These are phyloP conservation scores for Aspergillus asperescens DNA, from an alignment of 495 filamentous ascomycete species.

Conservation along the genomic window DNA sequence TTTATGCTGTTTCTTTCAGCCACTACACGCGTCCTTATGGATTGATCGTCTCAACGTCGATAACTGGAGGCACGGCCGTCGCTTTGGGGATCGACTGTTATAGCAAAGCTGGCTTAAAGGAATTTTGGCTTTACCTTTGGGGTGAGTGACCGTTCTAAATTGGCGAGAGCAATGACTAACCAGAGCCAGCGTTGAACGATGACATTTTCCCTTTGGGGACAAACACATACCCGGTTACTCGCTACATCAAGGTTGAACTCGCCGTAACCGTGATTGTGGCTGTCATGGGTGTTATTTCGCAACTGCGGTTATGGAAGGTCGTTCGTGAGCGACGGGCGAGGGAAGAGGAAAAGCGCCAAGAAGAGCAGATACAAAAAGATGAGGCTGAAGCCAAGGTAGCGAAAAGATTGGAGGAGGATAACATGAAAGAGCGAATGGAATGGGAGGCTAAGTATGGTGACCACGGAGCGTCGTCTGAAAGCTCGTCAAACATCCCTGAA, in stretches of 20 bases:
- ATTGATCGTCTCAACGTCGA: slow-evolving; percentile 69
- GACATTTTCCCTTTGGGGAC: slow-evolving; percentile 71
- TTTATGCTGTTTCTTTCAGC: slow-evolving; percentile 72
- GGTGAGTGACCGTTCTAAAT: slow-evolving; percentile 37
- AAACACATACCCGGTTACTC: slow-evolving; percentile 77
- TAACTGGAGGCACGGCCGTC: slow-evolving; percentile 71
- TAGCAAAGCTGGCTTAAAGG: slow-evolving; percentile 80
- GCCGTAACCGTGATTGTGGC: slow-evolving; percentile 71
- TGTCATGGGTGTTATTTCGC: slow-evolving; percentile 71
- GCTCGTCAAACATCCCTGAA: slow-evolving; percentile 23
- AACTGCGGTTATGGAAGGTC: slow-evolving; percentile 84
- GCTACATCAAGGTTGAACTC: slow-evolving; percentile 79
- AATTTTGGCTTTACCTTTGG: slow-evolving; percentile 97
- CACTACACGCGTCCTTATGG: slow-evolving; percentile 72
- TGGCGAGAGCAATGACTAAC: slow-evolving; percentile 7
- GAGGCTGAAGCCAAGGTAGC: slow-evolving; percentile 66
- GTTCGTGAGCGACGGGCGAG: slow-evolving; percentile 65
- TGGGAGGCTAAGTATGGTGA: slow-evolving; percentile 77
- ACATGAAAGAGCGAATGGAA: slow-evolving; percentile 58
- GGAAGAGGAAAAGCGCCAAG: slow-evolving; percentile 50
- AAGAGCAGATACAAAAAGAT: slow-evolving; percentile 56
- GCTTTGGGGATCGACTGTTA: slow-evolving; percentile 90
- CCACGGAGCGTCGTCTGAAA: slow-evolving; percentile 25
- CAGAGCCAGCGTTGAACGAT: slow-evolving; percentile 62
- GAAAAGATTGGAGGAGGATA: slow-evolving; percentile 61